phyloP scores from a whole-genome alignment of 1,284 basidiomycete genomes.

The Cryptococcus sp. region DNA sequence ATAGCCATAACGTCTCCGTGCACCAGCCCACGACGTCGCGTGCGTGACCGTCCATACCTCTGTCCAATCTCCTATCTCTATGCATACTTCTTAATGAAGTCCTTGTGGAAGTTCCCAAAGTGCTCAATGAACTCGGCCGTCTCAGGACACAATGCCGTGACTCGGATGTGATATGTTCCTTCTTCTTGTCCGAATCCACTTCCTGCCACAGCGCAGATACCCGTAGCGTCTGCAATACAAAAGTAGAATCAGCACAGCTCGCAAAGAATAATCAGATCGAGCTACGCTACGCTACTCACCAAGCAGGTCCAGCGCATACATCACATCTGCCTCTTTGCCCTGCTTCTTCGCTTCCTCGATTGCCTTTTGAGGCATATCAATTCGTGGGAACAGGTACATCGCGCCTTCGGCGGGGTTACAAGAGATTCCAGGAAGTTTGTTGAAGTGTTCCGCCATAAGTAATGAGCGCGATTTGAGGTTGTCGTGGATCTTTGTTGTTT shows the following conservation, averaged over 20 bases:
- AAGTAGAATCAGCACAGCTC: neutral
- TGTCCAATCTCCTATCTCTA: conserved; percentile 17
- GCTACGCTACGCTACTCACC: conserved; percentile 47
- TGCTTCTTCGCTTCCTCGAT: conserved; percentile 67
- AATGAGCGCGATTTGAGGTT: conserved; percentile 70
- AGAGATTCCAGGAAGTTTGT: conserved; percentile 73
- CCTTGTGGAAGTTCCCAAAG: conserved; percentile 78
- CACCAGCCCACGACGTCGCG: too few relatives aligned
- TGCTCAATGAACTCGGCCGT: conserved; percentile 86
- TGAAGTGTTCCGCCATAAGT: conserved; percentile 74
- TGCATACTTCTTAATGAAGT: conserved; percentile 71
- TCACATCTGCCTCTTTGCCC: conserved; percentile 79
- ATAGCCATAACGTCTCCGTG: too few relatives aligned
- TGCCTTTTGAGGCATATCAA: conserved; percentile 70
- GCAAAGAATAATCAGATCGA: too few relatives aligned
- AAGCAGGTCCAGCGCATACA: conserved; percentile 79
- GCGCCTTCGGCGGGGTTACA: conserved; percentile 85
- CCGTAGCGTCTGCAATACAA: conserved; percentile 64
- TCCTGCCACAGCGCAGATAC: conserved; percentile 90
- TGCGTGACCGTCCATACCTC: too few relatives aligned
- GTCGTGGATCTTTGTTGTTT: conserved; percentile 75
- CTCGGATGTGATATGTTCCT: conserved; percentile 80
- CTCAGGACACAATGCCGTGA: conserved; percentile 80
- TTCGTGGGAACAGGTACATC: conserved; percentile 79
- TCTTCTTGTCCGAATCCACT: conserved; percentile 88